Evolutionary conservation across 257 asterid genomes (phyloP), one percentile per base, ranked within the genome.

Genomic region (Cruciata laevipes): DNA sequence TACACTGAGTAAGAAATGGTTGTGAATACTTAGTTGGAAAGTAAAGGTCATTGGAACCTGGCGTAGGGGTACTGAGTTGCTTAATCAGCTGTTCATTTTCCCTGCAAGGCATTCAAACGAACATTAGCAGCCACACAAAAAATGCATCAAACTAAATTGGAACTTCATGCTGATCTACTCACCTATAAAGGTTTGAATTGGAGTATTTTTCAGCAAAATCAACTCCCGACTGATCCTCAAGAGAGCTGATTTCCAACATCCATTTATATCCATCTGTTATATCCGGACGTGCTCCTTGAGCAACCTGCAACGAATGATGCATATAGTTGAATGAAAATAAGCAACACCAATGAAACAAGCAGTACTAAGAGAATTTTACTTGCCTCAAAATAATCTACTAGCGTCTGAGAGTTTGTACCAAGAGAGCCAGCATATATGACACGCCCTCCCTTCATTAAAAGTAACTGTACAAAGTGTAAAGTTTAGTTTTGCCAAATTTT

Each of bases 401-500:
- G 75, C 71, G 75, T 63, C 33, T 76, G 80, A n/a, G 90, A 85
- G 14, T 72, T 76, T 44, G 33, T 77, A 25, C 92, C 89, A 18
- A 83, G 84, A 53, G 83, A 69, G 47, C 92, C 89, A 25, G 77
- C 80, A 53, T 79, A 86, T 31, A 76, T 75, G 40, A 81, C 77
- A 8, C 77, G 67, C 59, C 92, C 89, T 74, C 89, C 92, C 57
- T 82, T 83, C 84, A 86, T 81, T 65, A 83, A 55, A 47, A 86
- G 70, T 58, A 86, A 69, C 92, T 83, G 73, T 73, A 74, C 18
- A 32, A 27, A 3, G 1, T 21, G 21, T 16, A 18, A 5, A 18
- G 35, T 66, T 66, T 9, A 66, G 30, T 30, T 30, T 51, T 18
- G 3, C 25, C 25, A 32, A n/a, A 32, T 17, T 32, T 31, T 61